phyloP scores from a whole-genome alignment of 148 eudicot genomes.

The Bassia scoparia region DNA sequence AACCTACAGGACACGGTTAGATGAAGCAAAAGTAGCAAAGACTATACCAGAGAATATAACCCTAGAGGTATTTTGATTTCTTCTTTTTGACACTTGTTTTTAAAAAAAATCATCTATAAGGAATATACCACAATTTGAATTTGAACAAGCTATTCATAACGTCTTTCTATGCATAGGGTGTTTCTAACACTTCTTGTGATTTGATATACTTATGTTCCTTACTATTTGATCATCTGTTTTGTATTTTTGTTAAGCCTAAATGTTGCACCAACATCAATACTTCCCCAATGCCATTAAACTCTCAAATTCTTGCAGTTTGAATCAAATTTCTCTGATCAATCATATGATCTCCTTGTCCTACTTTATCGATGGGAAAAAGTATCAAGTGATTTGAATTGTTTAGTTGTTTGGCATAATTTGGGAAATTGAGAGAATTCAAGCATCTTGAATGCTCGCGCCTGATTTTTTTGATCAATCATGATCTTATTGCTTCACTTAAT shows the following conservation, averaged over 20 bases:
- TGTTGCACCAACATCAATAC: background rate
- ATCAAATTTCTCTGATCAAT: no score
- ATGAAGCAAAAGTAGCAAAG: constrained; percentile 68
- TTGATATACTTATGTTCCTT: background rate
- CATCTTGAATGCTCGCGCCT: background rate
- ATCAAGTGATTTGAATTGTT: background rate
- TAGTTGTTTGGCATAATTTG: background rate
- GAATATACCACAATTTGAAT: background rate
- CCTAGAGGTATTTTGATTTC: constrained; percentile 57
- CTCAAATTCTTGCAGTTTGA: no score
- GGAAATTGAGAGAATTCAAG: background rate
- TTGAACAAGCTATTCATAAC: background rate
- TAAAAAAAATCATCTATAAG: background rate
- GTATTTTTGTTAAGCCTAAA: background rate
- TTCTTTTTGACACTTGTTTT: background rate
- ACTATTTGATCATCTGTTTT: background rate
- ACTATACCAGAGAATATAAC: constrained; percentile 53
- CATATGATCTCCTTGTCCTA: no score
- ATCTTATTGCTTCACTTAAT: background rate
- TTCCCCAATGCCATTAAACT: background rate
- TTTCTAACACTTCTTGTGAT: background rate
- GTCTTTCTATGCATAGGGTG: background rate
- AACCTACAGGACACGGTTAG: constrained; percentile 54
- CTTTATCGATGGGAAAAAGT: background rate
- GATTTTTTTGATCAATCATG: background rate